Conservation (phyloP, 129 eudicot species). For the Flaveria bidentis region DNA sequence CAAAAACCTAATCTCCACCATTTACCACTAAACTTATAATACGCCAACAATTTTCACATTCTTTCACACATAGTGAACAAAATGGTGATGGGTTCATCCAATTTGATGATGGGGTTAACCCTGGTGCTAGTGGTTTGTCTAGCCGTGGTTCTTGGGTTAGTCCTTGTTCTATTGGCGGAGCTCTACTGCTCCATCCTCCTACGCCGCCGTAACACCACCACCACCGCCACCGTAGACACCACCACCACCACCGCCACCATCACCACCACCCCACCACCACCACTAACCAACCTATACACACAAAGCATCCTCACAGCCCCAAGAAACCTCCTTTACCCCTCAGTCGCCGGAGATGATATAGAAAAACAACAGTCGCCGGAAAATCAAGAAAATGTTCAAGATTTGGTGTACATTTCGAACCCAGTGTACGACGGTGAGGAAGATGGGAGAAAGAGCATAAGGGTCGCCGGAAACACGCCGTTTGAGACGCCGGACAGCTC, state of each 20-base stretch:
- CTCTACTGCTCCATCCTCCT: constrained; percentile 69
- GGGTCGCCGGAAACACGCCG: constrained; percentile 55
- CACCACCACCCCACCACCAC: constrained; percentile 9
- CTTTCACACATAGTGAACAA: constrained; percentile 21
- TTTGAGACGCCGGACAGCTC: constrained; percentile 85
- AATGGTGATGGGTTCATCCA: constrained; percentile 65
- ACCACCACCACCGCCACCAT: background rate
- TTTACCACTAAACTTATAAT: constrained; percentile 21
- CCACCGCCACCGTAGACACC: constrained; percentile 18
- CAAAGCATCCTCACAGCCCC: constrained; percentile 74
- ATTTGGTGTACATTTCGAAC: constrained; percentile 64
- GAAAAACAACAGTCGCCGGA: constrained; percentile 46
- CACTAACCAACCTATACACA: constrained; percentile 47
- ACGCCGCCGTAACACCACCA: constrained; percentile 40
- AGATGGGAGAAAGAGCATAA: constrained; percentile 10
- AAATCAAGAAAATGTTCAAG: constrained; percentile 28
- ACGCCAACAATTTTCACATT: constrained; percentile 26
- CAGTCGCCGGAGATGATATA: constrained; percentile 39
- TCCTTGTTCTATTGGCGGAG: constrained; percentile 66
- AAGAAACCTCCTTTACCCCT: constrained; percentile 75
- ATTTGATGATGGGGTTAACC: constrained; percentile 77
- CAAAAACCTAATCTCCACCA: constrained; percentile 36
- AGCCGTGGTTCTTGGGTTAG: constrained; percentile 59
- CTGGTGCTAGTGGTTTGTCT: constrained; percentile 57
- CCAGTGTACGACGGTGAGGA: constrained; percentile 62